phyloP scores from a whole-genome alignment of 2,329 filamentous ascomycete species.

The Diaporthe humulicola region DNA sequence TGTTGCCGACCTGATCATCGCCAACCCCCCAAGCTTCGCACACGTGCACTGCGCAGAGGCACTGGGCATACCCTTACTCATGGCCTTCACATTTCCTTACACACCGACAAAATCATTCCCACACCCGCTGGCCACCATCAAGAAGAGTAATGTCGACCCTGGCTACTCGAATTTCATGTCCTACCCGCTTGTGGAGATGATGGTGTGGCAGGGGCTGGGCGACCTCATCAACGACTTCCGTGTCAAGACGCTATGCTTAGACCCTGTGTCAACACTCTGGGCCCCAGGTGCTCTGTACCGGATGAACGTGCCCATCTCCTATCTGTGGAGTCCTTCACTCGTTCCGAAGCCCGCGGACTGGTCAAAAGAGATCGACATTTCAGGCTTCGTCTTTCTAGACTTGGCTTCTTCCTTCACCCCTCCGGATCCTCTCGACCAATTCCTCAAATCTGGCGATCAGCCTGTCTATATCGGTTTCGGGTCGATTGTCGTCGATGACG shows the following conservation, averaged over 20 bases:
- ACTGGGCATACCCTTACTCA: conserved; percentile 80
- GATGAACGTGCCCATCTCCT: conserved; percentile 81
- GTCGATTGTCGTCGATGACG: conserved; percentile 81
- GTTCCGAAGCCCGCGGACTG: conserved; percentile 78
- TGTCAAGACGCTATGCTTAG: conserved; percentile 75
- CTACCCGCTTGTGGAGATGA: conserved; percentile 85
- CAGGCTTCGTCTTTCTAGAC: conserved; percentile 84
- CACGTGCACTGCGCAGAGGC: conserved; percentile 86
- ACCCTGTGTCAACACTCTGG: conserved; percentile 82
- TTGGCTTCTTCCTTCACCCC: conserved; percentile 73
- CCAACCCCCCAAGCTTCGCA: conserved; percentile 84
- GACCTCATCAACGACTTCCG: conserved; percentile 84
- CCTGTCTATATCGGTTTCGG: conserved; percentile 84
- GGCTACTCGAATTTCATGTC: conserved; percentile 85
- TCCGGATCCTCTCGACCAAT: conserved; percentile 66
- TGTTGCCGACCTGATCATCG: conserved; percentile 84
- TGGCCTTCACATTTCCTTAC: conserved; percentile 93
- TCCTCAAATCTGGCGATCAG: conserved; percentile 66
- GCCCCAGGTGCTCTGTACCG: conserved; percentile 80
- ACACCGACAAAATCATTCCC: conserved; percentile 82
- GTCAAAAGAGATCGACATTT: conserved; percentile 78
- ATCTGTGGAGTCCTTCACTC: conserved; percentile 77
- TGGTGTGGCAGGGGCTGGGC: conserved; percentile 91
- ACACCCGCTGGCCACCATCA: conserved; percentile 83
- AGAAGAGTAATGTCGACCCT: conserved; percentile 77